Base-by-base conservation (phyloP, 306 rosid genomes). In the Vigna reflexopilosa region DNA sequence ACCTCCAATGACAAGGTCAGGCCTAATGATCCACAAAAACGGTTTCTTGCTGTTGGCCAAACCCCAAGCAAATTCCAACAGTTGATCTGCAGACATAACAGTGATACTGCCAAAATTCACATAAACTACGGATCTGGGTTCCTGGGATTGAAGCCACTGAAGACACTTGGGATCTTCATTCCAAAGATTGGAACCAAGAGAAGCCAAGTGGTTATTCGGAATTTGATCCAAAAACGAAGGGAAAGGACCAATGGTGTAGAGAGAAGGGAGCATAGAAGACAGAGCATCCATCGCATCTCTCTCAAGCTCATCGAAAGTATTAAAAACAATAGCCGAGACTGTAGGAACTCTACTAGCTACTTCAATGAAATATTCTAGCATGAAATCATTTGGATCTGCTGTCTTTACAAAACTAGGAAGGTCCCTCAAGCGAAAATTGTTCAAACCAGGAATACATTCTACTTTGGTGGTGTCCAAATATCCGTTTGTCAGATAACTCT, bases 1-100 rank as follows among this genome's bases (percentile, higher is more conserved):
- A 2, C 72, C 79, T 2, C 83, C 83, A 45, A 15, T 74, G 22
- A 80, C 83, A 52, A 80, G 78, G 72, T 80, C 83, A 38, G 83
- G 79, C 72, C 83, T 80, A 65, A 80, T 80, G 71, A 80, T 80
- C 83, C 83, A 80, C n/a, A 80, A 9, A 51, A 80, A 80, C 1
- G 79, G 66, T 67, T 62, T 80, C 49, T 64, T 64, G 79, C 83
- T 80, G 19, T 72, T 51, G 16, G 83, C 74, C 67, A 80, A 36
- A 24, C 83, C 83, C 78, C 78, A 80, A 9, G 83, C 83, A 38
- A 80, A 72, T 38, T 80, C 83, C 11, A 32, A 67, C 3, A 67
- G 51, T 22, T 67, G 72, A 2, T 67, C 54, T 44, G 72, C 2
- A 67, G 72, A 42, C 54, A 67, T 67, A 44, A 67, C 54, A 0